Conservation (phyloP, 208 protist genomes). For the Borovskyia barvae region DNA sequence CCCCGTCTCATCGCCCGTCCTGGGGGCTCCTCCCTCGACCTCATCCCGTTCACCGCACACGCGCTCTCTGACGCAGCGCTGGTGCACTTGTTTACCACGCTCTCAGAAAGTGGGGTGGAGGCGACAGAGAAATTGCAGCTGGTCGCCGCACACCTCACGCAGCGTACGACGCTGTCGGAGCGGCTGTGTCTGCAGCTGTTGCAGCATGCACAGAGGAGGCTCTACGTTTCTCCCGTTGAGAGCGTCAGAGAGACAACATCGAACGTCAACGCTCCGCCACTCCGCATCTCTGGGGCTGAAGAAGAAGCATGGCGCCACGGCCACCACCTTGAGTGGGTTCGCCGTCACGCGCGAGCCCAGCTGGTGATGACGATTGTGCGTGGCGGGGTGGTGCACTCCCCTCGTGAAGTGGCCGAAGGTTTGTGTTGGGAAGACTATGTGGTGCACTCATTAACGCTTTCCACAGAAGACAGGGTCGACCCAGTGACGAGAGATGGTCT, state of each 20-base stretch:
- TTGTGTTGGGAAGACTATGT: slow-evolving; percentile 14
- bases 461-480: background rate
- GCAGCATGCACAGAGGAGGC: slow-evolving; percentile 10
- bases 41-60: slow-evolving; percentile 20
- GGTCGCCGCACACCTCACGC: slow-evolving; percentile 19
- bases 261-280: no score
- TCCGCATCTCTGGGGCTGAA: no score
- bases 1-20: background rate
- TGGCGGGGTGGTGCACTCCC: background rate
- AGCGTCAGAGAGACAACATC: no score
- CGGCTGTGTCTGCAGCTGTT: slow-evolving; percentile 21
- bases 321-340: no score
- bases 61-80: slow-evolving; percentile 17
- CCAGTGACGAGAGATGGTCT: background rate
- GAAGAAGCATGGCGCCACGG: no score
- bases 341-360: slow-evolving; percentile 8
- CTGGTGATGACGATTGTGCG: background rate
- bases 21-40: slow-evolving; percentile 2
- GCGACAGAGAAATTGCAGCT: slow-evolving; percentile 13
- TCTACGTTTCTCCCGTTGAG: no score
- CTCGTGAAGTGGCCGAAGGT: background rate
- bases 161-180: slow-evolving; percentile 10
- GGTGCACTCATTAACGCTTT: background rate
- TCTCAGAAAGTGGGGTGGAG: background rate
- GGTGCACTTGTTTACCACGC: slow-evolving; percentile 15